Base-by-base conservation (phyloP, 2,329 filamentous ascomycete genomes). In the Colletotrichum chrysophilum region DNA sequence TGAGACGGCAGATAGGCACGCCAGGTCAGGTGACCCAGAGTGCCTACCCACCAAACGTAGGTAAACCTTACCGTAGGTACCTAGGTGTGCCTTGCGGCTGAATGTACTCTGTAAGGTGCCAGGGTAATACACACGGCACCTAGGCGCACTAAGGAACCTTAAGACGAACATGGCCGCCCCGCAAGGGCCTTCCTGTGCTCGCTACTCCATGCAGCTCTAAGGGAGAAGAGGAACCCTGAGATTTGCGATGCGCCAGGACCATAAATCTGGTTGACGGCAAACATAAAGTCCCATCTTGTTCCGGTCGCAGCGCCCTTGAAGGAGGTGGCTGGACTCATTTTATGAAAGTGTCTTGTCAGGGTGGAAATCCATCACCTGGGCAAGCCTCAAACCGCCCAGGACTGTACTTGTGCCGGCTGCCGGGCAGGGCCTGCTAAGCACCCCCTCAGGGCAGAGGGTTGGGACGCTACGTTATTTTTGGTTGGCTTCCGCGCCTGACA, bases 351-450 rank as follows among this genome's bases (percentile, higher is more conserved):
- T 32, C 56, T n/a, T 30, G 56, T 21, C 56, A 58, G 21, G 26
- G 28, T 61, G 24, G 58, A 61, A 32, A 18, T 18, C 26, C 26
- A 16, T 58, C 13, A 24, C 24, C 24, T 24, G 24, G 24, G 24
- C 24, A 24, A 66, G 43, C 58, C 21, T 28, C 18, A 58, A 24
- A 26, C 66, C 13, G 66, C 52, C 56, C 64, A 67, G 21, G 61
- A 13, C n/a, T 60, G 26, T 28, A 71, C 18, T 66, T 24, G 62
- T 75, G 72, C 72, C 68, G 62, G 68, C 36, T 43, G 52, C 72
- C 68, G 72, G 21, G 21, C 68, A 66, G 26, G 66, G 30, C 36
- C 66, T 52, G 48, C 48, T 58, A 56, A 52, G 64, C 26, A 24
- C 24, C 60, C 60, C 34, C 26, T 72, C n/a, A n/a, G 13, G 32